Conservation (phyloP, 768 basidiomycete genomes). For the Hortiboletus flavorubellus region DNA sequence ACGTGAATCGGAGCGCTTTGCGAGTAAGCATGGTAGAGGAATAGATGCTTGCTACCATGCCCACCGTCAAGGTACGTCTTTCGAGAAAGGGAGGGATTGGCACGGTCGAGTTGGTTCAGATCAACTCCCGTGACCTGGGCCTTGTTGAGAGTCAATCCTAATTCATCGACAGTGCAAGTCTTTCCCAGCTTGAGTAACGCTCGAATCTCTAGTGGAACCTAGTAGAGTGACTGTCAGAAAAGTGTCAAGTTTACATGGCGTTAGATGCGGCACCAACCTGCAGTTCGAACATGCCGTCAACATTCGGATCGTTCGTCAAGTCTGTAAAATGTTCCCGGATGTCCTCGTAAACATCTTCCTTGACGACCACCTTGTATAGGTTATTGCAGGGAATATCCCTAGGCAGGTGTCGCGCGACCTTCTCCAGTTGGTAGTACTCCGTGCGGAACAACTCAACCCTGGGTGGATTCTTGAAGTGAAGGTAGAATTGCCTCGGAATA, state of each 20-base stretch:
- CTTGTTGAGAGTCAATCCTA: slow-evolving; percentile 69
- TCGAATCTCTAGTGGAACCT: slow-evolving; percentile 84
- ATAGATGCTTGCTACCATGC: slow-evolving; percentile 67
- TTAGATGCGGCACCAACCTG: slow-evolving; percentile 52
- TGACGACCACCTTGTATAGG: slow-evolving; percentile 78
- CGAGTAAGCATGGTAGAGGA: slow-evolving; percentile 85
- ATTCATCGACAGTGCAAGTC: slow-evolving; percentile 66
- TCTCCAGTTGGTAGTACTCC: slow-evolving; percentile 66
- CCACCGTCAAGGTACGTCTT: slow-evolving; percentile 75
- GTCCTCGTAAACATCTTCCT: slow-evolving; percentile 79
- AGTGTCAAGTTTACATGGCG: neutral
- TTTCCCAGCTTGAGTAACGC: slow-evolving; percentile 83
- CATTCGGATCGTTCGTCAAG: slow-evolving; percentile 88
- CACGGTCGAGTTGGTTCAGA: slow-evolving; percentile 72
- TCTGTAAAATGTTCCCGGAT: slow-evolving; percentile 91
- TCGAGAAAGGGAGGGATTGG: slow-evolving; percentile 52
- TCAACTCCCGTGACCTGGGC: slow-evolving; percentile 84
- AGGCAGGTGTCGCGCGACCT: slow-evolving; percentile 75
- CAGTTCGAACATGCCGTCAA: slow-evolving; percentile 91
- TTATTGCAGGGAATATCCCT: slow-evolving; percentile 72
- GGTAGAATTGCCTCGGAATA: slow-evolving; percentile 88
- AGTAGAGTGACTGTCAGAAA: neutral
- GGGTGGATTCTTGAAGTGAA: slow-evolving; percentile 76
- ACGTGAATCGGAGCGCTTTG: slow-evolving; percentile 75
- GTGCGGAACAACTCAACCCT: slow-evolving; percentile 64